Evolutionary conservation across 116 monocot species (phyloP).

Genomic region (Zostera marina): DNA sequence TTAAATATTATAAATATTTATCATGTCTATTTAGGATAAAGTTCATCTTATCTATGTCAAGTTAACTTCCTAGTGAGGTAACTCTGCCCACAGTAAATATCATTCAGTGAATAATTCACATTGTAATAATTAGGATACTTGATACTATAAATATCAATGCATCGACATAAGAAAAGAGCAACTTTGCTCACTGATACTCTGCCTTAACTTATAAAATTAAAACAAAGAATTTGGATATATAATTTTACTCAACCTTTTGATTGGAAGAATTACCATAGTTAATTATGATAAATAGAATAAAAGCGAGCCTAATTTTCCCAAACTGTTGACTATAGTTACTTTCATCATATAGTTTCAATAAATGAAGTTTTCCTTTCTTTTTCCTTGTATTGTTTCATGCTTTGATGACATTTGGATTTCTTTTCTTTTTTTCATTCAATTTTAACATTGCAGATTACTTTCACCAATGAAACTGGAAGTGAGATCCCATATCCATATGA

Average conservation of each 20-base stretch:
- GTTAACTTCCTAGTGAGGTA: too few relatives aligned
- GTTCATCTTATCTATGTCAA: too few relatives aligned
- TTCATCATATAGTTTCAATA: neutral
- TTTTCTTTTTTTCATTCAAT: neutral
- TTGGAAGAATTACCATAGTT: too few relatives aligned
- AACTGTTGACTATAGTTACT: slow-evolving; percentile 1
- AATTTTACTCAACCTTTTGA: neutral
- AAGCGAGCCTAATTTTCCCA: neutral
- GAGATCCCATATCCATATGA: slow-evolving; percentile 27
- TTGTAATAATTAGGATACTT: too few relatives aligned
- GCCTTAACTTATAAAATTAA: neutral
- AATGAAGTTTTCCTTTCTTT: neutral
- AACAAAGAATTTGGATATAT: neutral
- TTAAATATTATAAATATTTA: too few relatives aligned
- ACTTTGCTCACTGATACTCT: too few relatives aligned
- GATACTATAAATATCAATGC: too few relatives aligned
- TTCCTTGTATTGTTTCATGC: neutral
- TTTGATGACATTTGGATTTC: neutral
- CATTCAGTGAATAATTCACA: too few relatives aligned
- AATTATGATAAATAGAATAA: neutral
- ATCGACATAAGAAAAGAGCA: too few relatives aligned
- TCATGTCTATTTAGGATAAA: too few relatives aligned
- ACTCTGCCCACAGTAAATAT: too few relatives aligned
- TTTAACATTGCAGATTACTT: slow-evolving; percentile 19
- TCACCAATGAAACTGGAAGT: slow-evolving; percentile 22